Percentiles rank a stretch among this genome's conserved stretches.
Evolutionary conservation across 2,329 filamentous ascomycete genomes (phyloP).

Genomic region (Annulohypoxylon truncatum): DNA sequence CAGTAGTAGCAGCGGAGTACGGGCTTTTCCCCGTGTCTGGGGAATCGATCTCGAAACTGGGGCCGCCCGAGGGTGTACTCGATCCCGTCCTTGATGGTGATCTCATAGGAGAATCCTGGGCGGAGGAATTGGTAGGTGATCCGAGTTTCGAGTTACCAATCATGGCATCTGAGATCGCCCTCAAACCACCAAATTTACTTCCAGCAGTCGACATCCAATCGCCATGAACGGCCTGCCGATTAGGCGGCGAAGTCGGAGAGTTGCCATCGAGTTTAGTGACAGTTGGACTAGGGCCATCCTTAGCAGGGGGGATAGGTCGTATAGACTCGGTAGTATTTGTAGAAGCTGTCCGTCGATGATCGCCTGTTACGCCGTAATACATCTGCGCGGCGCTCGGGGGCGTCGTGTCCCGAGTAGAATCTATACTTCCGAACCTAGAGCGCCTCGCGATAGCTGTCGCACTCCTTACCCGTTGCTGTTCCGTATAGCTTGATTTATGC

Average conservation of each 20-base stretch:
- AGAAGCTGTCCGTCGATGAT: constrained; percentile 71
- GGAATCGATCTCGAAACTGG: constrained; percentile 83
- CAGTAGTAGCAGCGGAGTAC: constrained; percentile 60
- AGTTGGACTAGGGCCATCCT: constrained; percentile 65
- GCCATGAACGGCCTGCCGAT: constrained; percentile 59
- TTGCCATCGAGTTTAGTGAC: constrained; percentile 70
- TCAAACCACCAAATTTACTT: constrained; percentile 70
- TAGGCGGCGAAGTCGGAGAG: constrained; percentile 59
- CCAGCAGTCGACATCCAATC: constrained; percentile 70
- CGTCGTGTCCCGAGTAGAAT: constrained; percentile 74
- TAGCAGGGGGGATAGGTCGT: constrained; percentile 63
- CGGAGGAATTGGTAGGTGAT: constrained; percentile 62
- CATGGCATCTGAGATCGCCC: constrained; percentile 85
- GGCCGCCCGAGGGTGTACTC: constrained; percentile 71
- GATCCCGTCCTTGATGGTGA: constrained; percentile 84
- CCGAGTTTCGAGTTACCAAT: constrained; percentile 63
- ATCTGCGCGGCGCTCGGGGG: constrained; percentile 75
- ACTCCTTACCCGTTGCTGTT: constrained; percentile 76
- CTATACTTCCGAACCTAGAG: constrained; percentile 81
- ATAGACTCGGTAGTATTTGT: constrained; percentile 67
- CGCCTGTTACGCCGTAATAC: constrained; percentile 70
- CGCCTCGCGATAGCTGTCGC: constrained; percentile 76
- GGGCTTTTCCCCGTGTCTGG: constrained; percentile 71
- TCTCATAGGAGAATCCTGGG: constrained; percentile 64
- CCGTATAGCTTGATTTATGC: constrained; percentile 79